Percentiles rank a stretch among this genome's conserved stretches.
Evolutionary conservation across 257 asterid species (phyloP).

Genomic region (Anisodus tanguticus): DNA sequence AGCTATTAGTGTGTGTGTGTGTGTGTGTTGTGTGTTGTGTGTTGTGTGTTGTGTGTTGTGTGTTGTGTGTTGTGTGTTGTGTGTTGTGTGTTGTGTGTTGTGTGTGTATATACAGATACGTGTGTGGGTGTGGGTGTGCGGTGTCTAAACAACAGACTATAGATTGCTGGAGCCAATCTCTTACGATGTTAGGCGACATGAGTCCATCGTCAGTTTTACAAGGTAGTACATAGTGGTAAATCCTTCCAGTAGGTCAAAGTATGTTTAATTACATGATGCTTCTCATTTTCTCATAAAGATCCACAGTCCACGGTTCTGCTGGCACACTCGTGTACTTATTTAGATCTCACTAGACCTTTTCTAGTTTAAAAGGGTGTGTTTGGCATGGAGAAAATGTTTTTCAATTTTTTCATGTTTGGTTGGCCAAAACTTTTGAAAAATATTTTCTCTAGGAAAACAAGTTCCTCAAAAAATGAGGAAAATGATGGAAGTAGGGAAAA

Average conservation of each 20-base stretch:
- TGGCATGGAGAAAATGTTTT: too few relatives aligned
- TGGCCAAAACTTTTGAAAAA: too few relatives aligned
- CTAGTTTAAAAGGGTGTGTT: background rate
- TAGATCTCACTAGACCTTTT: background rate
- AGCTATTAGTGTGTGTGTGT: background rate
- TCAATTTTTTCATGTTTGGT: too few relatives aligned
- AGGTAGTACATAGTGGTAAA: background rate
- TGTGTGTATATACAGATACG: background rate
- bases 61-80: background rate
- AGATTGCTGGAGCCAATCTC: background rate
- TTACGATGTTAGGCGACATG: background rate
- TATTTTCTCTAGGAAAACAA: too few relatives aligned
- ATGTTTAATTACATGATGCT: background rate
- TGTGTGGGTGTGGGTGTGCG: background rate
- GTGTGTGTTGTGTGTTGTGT: too few relatives aligned
- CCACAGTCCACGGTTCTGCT: background rate
- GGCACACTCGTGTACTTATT: background rate
- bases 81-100: too few relatives aligned
- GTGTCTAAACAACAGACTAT: background rate
- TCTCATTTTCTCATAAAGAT: background rate
- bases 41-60: too few relatives aligned
- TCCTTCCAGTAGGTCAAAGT: background rate
- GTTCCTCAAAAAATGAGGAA: too few relatives aligned
- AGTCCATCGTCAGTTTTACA: background rate
- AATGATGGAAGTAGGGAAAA: too few relatives aligned